phyloP scores from a whole-genome alignment of 2,329 filamentous ascomycete species.

The Claviceps cyperi region DNA sequence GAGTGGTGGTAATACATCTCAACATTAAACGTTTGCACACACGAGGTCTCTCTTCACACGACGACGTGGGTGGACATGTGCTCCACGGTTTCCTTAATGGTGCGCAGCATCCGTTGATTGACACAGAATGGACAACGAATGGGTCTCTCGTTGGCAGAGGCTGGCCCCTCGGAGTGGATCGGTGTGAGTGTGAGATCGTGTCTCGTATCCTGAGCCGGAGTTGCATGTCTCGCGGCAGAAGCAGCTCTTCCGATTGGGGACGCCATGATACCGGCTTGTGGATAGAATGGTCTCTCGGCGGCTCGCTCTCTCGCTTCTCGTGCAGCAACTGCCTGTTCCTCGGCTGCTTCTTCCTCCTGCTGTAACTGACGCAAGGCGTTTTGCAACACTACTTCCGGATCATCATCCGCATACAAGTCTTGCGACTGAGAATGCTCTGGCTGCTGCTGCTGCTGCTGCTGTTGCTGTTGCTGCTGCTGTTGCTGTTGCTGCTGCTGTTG shows the following conservation, averaged over 20 bases:
- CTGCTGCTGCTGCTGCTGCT: neutral
- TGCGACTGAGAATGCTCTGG: neutral
- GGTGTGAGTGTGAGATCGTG: constrained; percentile 38
- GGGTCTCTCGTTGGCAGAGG: constrained; percentile 32
- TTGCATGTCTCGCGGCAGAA: constrained; percentile 19
- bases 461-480: neutral
- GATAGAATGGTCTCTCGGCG: constrained; percentile 22
- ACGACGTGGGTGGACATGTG: constrained; percentile 48
- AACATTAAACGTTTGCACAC: neutral
- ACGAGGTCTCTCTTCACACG: constrained; percentile 20
- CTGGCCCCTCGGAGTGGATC: constrained; percentile 34
- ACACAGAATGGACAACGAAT: constrained; percentile 46
- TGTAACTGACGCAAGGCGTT: constrained; percentile 44
- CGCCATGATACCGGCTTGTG: constrained; percentile 17
- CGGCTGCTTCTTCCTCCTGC: constrained; percentile 43
- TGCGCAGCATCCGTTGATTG: constrained; percentile 45
- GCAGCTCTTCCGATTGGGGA: constrained; percentile 16
- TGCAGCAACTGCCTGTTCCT: constrained; percentile 39
- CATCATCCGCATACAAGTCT: constrained; percentile 32
- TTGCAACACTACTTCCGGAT: constrained; percentile 43
- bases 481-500: neutral
- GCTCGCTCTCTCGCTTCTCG: constrained; percentile 37
- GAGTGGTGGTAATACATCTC: neutral
- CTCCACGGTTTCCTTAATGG: constrained; percentile 47
- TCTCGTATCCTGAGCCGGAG: constrained; percentile 21